Percentiles rank a stretch among this genome's conserved stretches.
phyloP scores from a whole-genome alignment of 257 asterid genomes.

The Rhazya stricta region DNA sequence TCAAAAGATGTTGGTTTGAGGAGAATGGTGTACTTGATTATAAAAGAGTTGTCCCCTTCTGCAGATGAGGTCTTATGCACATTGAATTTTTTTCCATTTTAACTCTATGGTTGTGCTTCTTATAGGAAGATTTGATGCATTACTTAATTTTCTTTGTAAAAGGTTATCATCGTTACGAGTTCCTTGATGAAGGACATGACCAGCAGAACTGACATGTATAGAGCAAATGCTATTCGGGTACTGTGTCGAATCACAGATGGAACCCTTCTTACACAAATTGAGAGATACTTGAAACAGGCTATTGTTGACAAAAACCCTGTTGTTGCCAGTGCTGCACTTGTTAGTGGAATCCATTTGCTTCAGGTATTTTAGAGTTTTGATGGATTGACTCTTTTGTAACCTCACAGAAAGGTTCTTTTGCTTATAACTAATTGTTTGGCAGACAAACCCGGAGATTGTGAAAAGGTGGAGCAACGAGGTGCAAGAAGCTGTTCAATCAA shows the following conservation, averaged over 20 bases:
- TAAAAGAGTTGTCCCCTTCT: slow-evolving; percentile 88
- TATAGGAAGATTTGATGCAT: slow-evolving; percentile 18
- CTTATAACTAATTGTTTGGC: slow-evolving; percentile 15
- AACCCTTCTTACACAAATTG: slow-evolving; percentile 85
- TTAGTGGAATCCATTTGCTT: slow-evolving; percentile 85
- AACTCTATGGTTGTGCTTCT: slow-evolving; percentile 1
- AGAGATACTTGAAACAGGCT: slow-evolving; percentile 94
- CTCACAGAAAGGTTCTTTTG: background rate
- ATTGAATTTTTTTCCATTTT: slow-evolving; percentile 2
- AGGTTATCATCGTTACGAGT: slow-evolving; percentile 99
- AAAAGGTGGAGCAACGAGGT: slow-evolving; percentile 98
- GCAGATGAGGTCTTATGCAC: slow-evolving; percentile 69
- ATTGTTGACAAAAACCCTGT: slow-evolving; percentile 93
- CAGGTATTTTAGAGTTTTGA: slow-evolving; percentile 45
- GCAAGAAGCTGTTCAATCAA: slow-evolving; percentile 92
- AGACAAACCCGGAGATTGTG: slow-evolving; percentile 90
- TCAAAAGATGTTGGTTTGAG: slow-evolving; percentile 83
- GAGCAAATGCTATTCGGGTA: slow-evolving; percentile 96
- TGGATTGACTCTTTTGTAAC: background rate
- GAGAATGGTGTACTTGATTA: slow-evolving; percentile 96
- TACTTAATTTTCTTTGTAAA: slow-evolving; percentile 23
- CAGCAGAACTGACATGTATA: slow-evolving; percentile 93
- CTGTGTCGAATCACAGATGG: slow-evolving; percentile 92
- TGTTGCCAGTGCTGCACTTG: slow-evolving; percentile 97
- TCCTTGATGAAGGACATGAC: slow-evolving; percentile 98